These are phyloP conservation scores for Didymella exigua DNA, from an alignment of 2,329 filamentous ascomycete genomes.

Conservation along the genomic window DNA sequence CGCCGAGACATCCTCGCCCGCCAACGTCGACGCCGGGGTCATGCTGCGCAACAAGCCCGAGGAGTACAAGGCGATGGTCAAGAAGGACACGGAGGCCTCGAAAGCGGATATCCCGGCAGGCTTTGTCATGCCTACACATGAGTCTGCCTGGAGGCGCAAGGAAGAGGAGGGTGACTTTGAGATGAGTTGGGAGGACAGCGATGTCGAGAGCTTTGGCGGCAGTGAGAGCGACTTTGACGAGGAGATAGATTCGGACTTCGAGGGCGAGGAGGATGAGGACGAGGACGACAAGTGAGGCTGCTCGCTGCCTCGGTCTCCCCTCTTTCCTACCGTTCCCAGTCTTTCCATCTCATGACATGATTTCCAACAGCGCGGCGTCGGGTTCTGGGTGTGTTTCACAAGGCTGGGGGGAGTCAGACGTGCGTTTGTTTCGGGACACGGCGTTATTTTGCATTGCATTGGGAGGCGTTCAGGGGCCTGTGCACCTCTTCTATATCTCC, in stretches of 20 bases:
- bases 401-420: slow-evolving; percentile 9
- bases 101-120: slow-evolving; percentile 79
- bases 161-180: slow-evolving; percentile 66
- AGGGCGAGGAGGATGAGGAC: slow-evolving; percentile 52
- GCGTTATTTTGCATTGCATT: slow-evolving; percentile 27
- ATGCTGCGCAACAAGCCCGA: slow-evolving; percentile 76
- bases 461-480: slow-evolving; percentile 17
- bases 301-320: background rate
- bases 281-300: slow-evolving; percentile 29
- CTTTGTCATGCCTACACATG: slow-evolving; percentile 79
- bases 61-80: slow-evolving; percentile 72
- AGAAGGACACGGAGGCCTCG: slow-evolving; percentile 71
- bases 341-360: slow-evolving; percentile 8
- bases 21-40: slow-evolving; percentile 91
- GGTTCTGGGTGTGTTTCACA: slow-evolving; percentile 17
- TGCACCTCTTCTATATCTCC: background rate
- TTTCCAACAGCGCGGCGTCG: slow-evolving; percentile 33
- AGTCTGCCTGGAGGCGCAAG: slow-evolving; percentile 67
- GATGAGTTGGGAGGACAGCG: slow-evolving; percentile 54
- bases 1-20: slow-evolving; percentile 89
- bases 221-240: slow-evolving; percentile 61
- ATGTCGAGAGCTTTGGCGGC: slow-evolving; percentile 73
- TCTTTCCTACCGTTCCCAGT: background rate
- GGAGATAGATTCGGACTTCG: slow-evolving; percentile 63
- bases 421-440: background rate